Evolutionary conservation across 164 flowering plant species (phyloP).

Genomic region (Protea cynaroides): DNA sequence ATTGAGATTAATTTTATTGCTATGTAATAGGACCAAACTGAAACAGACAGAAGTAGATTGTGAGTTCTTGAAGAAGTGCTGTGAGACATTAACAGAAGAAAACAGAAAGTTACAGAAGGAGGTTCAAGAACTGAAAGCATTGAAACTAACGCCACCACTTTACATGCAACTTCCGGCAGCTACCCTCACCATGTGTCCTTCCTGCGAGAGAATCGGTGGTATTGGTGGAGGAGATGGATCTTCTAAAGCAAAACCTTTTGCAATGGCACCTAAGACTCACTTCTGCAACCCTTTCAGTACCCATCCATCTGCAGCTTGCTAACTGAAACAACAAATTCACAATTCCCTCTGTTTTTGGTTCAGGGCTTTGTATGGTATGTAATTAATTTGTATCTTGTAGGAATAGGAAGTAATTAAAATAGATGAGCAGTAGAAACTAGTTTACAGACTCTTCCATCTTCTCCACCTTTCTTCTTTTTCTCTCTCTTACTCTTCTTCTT

Average conservation of each 20-base stretch:
- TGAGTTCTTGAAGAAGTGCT: constrained; percentile 77
- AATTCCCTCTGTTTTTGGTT: background rate
- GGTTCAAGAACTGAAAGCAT: constrained; percentile 69
- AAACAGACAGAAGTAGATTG: constrained; percentile 93
- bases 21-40: constrained; percentile 68
- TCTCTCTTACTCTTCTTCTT: background rate
- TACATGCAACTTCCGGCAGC: constrained; percentile 52
- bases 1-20: no score
- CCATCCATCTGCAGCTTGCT: constrained; percentile 65
- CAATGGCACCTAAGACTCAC: constrained; percentile 43
- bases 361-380: constrained; percentile 9
- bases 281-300: constrained; percentile 60
- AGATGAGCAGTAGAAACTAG: background rate
- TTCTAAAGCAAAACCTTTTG: constrained; percentile 29
- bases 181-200: constrained; percentile 55
- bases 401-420: constrained; percentile 1
- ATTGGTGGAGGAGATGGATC: constrained; percentile 10
- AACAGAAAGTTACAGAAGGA: constrained; percentile 74
- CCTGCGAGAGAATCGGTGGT: constrained; percentile 41
- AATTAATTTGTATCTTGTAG: constrained; percentile 6
- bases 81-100: constrained; percentile 70
- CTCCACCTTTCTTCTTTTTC: background rate
- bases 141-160: constrained; percentile 57
- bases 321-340: background rate
- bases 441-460: no score